A percentile compares a stretch with the other conserved stretches of the same genome.
Conservation (phyloP, 2,329 filamentous ascomycete species). For the Colletotrichum spinosum region DNA sequence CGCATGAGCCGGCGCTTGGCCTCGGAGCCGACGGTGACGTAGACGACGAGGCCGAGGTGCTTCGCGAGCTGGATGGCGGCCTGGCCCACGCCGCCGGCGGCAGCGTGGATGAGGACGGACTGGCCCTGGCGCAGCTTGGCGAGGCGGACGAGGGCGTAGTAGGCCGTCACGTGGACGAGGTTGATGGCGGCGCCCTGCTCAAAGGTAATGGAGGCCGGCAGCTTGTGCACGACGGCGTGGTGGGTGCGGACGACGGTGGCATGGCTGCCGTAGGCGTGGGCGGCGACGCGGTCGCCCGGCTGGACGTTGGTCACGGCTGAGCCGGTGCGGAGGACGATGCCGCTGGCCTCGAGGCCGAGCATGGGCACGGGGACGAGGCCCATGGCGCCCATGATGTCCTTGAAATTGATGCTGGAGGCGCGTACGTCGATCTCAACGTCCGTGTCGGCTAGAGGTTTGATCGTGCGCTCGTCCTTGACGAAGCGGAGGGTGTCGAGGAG, state of each 20-base stretch:
- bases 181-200: conserved; percentile 45
- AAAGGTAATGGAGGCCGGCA: conserved; percentile 50
- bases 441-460: conserved; percentile 35
- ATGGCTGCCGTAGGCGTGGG: conserved; percentile 11
- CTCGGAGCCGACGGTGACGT: conserved; percentile 45
- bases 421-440: conserved; percentile 47
- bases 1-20: conserved; percentile 46
- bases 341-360: conserved; percentile 43
- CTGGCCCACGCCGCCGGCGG: conserved; percentile 43
- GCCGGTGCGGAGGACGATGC: conserved; percentile 39
- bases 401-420: conserved; percentile 49
- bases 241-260: conserved; percentile 6
- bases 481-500: conserved; percentile 45
- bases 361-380: conserved; percentile 40
- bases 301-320: conserved; percentile 32
- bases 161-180: conserved; percentile 47
- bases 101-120: conserved; percentile 45
- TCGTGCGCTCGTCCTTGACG: conserved; percentile 40
- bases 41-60: conserved; percentile 47
- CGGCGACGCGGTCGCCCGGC: conserved; percentile 25
- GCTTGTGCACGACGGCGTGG: conserved; percentile 24
- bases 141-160: conserved; percentile 45
- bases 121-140: conserved; percentile 42
- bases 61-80: conserved; percentile 43
- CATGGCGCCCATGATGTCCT: conserved; percentile 49